A percentile compares a stretch with the other conserved stretches of the same genome.
These are phyloP conservation scores for Brachypodium distachyon DNA, from an alignment of 202 grass and related monocot genomes.

Conservation along the genomic window DNA sequence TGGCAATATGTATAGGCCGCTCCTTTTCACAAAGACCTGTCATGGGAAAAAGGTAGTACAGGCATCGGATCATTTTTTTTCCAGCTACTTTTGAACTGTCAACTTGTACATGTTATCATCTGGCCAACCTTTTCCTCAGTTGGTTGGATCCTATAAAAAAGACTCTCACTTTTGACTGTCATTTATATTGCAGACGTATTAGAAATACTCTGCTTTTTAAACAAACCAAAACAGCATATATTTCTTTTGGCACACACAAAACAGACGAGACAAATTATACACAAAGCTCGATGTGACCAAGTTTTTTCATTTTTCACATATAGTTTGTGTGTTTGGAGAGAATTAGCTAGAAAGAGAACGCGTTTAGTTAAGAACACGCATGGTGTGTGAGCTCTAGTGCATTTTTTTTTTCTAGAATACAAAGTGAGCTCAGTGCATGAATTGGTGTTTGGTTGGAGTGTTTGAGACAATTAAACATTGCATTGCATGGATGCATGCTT, in stretches of 20 bases:
- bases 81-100: constrained; percentile 17
- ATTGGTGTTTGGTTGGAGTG: background rate
- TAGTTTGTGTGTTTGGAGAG: background rate
- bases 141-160: background rate
- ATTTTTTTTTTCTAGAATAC: no score
- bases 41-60: background rate
- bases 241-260: background rate
- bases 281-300: background rate
- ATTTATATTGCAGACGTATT: background rate
- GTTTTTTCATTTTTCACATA: no score
- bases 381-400: no score
- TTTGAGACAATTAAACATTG: background rate
- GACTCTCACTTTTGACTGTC: background rate
- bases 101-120: background rate
- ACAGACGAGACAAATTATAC: background rate
- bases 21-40: constrained; percentile 15
- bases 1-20: constrained; percentile 10
- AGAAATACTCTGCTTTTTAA: background rate
- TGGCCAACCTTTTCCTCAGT: background rate
- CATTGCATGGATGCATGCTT: background rate
- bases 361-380: no score
- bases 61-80: background rate
- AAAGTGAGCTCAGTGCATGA: no score
- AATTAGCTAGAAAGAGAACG: no score
- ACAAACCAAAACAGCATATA: background rate